Evolutionary conservation across 768 basidiomycete genomes (phyloP), one percentile per base, ranked within the genome.

Genomic region (Russula griseocarnosa): DNA sequence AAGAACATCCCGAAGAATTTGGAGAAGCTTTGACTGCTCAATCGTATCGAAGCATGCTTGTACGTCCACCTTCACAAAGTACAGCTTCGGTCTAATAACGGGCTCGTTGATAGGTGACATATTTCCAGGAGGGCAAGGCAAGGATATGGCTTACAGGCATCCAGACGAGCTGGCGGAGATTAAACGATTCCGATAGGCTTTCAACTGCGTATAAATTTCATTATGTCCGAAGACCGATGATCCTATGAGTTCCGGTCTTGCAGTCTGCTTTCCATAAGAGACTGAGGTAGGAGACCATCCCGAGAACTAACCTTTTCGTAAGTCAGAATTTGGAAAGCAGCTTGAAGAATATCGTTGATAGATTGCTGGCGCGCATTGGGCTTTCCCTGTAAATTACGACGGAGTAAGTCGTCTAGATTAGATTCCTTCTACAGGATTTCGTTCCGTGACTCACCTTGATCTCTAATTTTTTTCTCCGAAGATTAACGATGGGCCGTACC

Each of bases 41-140:
- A 98, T 98, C 0, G 90, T 93, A 75, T 99, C 97, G 78, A 98
- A 99, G 69, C 94, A 97, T 8, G 96, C 88, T 65, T 89, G 89
- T 20, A 98, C 94, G 71, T 99, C 97, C 28, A 97, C 84, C 74
- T 99, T 99, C 56, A 94, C 95, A 70, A 99, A 96, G 74, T 94
- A 98, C 7, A 98, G 74, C 66, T 86, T 86, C 0, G 95, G 93
- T 42, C 95, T 96, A 57, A 8, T 30, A 11, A 4, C 4, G 44
- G n/a, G 40, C 28, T 22, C 34, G 30, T 10, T 54, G 22, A 50
- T 59, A 18, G 32, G 34, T 24, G n/a, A 38, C 38, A 24, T 38
- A 34, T 47, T 36, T 11, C 30, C 11, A 9, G 54, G 8, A 34
- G 18, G 40, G 34, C 9, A 6, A 44, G n/a, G 28, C 28, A 22